These are phyloP conservation scores for Laetiporus sulphureus DNA, from an alignment of 1,284 basidiomycete genomes.

Conservation along the genomic window DNA sequence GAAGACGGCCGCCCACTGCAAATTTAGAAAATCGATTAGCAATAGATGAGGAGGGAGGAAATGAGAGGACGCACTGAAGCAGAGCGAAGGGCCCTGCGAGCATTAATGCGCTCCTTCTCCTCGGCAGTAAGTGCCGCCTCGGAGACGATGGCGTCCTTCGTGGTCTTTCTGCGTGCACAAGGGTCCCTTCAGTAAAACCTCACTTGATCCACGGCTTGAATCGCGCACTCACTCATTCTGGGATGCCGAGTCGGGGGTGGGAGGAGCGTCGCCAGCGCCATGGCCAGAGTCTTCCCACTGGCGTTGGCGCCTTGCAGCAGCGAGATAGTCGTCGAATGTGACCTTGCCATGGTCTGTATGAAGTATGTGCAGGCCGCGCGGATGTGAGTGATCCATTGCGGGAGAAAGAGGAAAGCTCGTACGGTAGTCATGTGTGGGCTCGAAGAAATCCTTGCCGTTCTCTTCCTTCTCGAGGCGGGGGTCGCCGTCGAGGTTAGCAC, in stretches of 20 bases:
- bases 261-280: background rate
- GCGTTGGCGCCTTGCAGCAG: conserved; percentile 5
- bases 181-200: background rate
- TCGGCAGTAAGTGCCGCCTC: conserved; percentile 7
- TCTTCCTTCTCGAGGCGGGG: conserved; percentile 8
- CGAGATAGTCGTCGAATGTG: conserved; percentile 8
- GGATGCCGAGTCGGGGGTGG: conserved; percentile 1
- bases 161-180: background rate
- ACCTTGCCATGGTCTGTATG: conserved; percentile 1
- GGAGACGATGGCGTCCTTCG: background rate
- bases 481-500: conserved; percentile 7
- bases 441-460: conserved; percentile 7
- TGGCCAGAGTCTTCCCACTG: conserved; percentile 1
- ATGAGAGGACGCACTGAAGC: conserved; percentile 5
- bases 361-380: too few relatives aligned
- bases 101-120: conserved; percentile 7
- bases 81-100: conserved; percentile 5
- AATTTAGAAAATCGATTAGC: background rate
- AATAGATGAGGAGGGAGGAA: background rate
- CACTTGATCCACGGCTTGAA: background rate
- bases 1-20: conserved; percentile 9
- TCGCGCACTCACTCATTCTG: conserved; percentile 4
- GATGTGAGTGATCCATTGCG: background rate
- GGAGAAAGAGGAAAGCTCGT: background rate
- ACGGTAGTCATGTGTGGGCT: conserved; percentile 4